A percentile compares a stretch with the other conserved stretches of the same genome.
These are phyloP conservation scores for Pestalotiopsis sp. DNA, from an alignment of 2,329 filamentous ascomycete species.

Conservation along the genomic window DNA sequence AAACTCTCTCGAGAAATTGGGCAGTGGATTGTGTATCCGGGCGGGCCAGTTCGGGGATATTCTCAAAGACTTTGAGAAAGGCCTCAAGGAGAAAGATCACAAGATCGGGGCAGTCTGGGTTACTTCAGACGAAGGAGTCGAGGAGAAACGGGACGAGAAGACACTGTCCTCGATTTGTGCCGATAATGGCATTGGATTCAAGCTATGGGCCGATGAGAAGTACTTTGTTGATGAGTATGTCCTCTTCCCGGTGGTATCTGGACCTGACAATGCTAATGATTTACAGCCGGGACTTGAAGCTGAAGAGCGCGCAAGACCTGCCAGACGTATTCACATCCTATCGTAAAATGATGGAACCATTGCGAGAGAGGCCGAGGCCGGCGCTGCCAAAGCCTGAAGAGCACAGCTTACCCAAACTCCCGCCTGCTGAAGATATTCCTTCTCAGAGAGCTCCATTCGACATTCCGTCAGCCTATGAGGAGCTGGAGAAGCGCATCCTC, in stretches of 20 bases:
- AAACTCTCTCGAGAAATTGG: conserved; percentile 56
- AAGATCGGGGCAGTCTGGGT: conserved; percentile 73
- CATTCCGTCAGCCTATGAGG: conserved; percentile 59
- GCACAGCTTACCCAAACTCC: conserved; percentile 58
- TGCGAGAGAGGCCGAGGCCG: conserved; percentile 65
- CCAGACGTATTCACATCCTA: conserved; percentile 78
- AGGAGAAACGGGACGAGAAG: conserved; percentile 69
- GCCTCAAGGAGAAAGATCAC: conserved; percentile 40
- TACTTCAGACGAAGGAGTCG: conserved; percentile 68
- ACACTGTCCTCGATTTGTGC: conserved; percentile 56
- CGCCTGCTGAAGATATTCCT: conserved; percentile 52
- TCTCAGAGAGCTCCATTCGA: conserved; percentile 63
- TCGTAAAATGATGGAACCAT: conserved; percentile 72
- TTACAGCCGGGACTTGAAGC: conserved; percentile 65
- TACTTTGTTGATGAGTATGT: conserved; percentile 77
- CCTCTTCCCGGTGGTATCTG: conserved; percentile 4
- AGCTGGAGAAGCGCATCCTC: conserved; percentile 55
- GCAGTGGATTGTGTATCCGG: conserved; percentile 65
- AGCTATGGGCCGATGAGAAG: conserved; percentile 74
- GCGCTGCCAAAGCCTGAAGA: conserved; percentile 55
- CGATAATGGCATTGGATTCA: conserved; percentile 58
- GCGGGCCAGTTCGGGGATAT: conserved; percentile 65
- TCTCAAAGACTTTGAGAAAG: conserved; percentile 57
- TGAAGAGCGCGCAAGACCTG: conserved; percentile 59
- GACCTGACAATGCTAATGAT: conserved; percentile 18